A percentile compares a stretch with the other conserved stretches of the same genome.
phyloP scores from a whole-genome alignment of 257 asterid species.

The Cordia subcordata region DNA sequence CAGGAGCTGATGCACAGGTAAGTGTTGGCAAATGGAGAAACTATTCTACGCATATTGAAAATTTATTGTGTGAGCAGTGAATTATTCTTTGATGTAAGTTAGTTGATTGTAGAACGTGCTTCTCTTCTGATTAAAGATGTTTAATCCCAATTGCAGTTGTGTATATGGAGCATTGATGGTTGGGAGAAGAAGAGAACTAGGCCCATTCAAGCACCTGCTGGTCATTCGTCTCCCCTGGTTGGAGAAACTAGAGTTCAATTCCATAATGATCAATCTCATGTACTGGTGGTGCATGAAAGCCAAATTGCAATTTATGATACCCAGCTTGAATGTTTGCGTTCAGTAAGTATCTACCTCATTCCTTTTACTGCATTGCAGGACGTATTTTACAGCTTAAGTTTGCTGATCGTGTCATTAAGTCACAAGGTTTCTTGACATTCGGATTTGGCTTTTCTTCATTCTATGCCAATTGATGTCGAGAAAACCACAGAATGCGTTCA shows the following conservation, averaged over 20 bases:
- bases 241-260: conserved; percentile 61
- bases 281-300: conserved; percentile 58
- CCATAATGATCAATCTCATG: conserved; percentile 56
- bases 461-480: too few relatives aligned
- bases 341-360: conserved; percentile 21
- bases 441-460: too few relatives aligned
- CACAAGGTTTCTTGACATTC: too few relatives aligned
- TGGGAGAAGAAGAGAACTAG: conserved; percentile 57
- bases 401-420: too few relatives aligned
- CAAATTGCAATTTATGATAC: conserved; percentile 62
- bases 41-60: neutral
- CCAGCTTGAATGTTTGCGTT: conserved; percentile 45
- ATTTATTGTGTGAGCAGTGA: neutral
- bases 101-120: neutral
- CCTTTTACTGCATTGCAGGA: too few relatives aligned
- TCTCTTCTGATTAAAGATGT: neutral
- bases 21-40: neutral
- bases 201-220: conserved; percentile 53
- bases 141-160: conserved; percentile 30
- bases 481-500: too few relatives aligned
- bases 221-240: conserved; percentile 41
- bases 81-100: neutral
- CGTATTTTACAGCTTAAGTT: too few relatives aligned
- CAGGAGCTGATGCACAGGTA: conserved; percentile 76
- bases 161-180: conserved; percentile 51